Conservation (phyloP, 2,329 filamentous ascomycete species). For the Monosporascus sp. region DNA sequence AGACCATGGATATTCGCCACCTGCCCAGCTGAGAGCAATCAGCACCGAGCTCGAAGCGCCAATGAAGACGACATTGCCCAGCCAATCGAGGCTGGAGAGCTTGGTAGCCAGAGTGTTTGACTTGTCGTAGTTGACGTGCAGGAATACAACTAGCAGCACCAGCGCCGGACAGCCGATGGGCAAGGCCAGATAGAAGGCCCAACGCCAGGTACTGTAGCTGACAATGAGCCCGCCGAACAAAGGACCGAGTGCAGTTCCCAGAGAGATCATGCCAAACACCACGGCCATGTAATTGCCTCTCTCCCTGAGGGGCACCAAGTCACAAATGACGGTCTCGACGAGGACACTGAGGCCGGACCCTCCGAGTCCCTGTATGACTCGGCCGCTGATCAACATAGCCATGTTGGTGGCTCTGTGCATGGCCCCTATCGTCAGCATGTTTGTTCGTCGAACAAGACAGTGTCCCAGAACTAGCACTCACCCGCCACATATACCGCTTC, state of each 20-base stretch:
- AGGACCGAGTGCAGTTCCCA: conserved; percentile 30
- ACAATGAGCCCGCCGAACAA: conserved; percentile 21
- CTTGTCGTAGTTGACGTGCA: not conserved
- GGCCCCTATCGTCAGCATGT: no score
- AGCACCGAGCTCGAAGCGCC: no score
- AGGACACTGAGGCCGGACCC: conserved; percentile 33
- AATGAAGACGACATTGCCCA: no score
- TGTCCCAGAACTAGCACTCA: no score
- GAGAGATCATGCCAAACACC: conserved; percentile 27
- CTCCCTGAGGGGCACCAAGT: conserved; percentile 44
- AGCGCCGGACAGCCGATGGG: conserved; percentile 17
- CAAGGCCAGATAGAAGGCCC: conserved; percentile 34
- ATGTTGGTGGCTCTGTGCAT: conserved; percentile 26
- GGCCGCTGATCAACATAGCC: conserved; percentile 36
- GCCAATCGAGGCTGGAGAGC: conserved; percentile 17
- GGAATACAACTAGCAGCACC: conserved; percentile 22
- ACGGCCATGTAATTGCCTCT: conserved; percentile 37
- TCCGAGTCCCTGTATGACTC: conserved; percentile 37
- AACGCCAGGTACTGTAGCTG: conserved; percentile 28
- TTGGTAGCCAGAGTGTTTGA: not conserved
- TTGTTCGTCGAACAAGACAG: no score
- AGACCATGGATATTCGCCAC: no score
- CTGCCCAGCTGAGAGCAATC: no score
- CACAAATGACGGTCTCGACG: conserved; percentile 43
- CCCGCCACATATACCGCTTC: conserved; percentile 42